These are phyloP conservation scores for Pichia eremophila DNA, from an alignment of 805 yeast species.

Conservation along the genomic window DNA sequence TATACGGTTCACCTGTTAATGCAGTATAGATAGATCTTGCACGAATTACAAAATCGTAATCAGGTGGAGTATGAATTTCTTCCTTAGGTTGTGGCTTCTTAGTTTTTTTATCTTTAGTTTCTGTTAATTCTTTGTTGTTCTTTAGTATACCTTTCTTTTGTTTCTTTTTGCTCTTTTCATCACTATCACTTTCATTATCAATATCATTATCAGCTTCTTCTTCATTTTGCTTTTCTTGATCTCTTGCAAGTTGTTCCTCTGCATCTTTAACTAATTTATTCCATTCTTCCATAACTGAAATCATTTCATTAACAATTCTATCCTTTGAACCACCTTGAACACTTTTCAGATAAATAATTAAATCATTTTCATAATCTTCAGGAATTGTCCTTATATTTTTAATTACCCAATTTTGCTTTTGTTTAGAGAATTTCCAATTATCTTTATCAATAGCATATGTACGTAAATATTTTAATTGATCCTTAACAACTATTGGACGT, in stretches of 20 bases:
- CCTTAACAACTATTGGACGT: slow-evolving; percentile 57
- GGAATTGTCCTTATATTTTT: slow-evolving; percentile 50
- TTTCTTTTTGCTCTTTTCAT: not conserved
- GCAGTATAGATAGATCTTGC: slow-evolving; percentile 9
- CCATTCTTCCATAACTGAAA: slow-evolving; percentile 44
- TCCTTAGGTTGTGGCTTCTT: slow-evolving; percentile 4
- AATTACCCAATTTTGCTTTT: slow-evolving; percentile 78
- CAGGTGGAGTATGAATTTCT: slow-evolving; percentile 1
- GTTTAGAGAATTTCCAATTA: slow-evolving; percentile 78
- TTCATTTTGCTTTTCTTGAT: slow-evolving; percentile 13
- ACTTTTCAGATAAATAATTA: slow-evolving; percentile 45
- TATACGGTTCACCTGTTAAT: slow-evolving; percentile 1
- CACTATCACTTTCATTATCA: not conserved
- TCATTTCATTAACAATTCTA: slow-evolving; percentile 43
- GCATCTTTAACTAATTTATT: slow-evolving; percentile 38
- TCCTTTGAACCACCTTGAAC: slow-evolving; percentile 63
- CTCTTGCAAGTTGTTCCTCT: slow-evolving; percentile 22
- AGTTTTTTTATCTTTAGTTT: not conserved
- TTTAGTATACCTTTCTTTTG: not conserved
- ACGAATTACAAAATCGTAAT: slow-evolving; percentile 5
- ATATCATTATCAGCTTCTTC: slow-evolving; percentile 6
- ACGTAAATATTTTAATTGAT: slow-evolving; percentile 57
- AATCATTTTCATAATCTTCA: slow-evolving; percentile 39
- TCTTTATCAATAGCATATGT: slow-evolving; percentile 46
- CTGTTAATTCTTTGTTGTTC: not conserved